Conservation (phyloP, 768 basidiomycete species). For the Solioccasus polychromus region DNA sequence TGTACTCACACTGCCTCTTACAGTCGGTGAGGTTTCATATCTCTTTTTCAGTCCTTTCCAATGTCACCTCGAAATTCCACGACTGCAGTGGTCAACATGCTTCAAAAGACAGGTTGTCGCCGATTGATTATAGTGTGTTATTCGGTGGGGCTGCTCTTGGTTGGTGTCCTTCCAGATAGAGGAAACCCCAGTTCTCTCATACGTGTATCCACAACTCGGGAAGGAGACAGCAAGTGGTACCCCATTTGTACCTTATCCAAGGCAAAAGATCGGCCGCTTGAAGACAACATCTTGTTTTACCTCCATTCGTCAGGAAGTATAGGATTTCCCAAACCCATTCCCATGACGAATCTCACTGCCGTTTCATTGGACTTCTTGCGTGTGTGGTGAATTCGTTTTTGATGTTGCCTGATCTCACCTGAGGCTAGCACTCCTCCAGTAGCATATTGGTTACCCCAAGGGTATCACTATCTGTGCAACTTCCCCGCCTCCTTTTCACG, state of each 20-base stretch:
- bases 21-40: too few species aligned
- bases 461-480: too few species aligned
- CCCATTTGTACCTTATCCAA: constrained; percentile 11
- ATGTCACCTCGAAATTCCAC: constrained; percentile 35
- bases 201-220: constrained; percentile 9
- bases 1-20: too few species aligned
- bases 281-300: constrained; percentile 30
- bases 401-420: too few species aligned
- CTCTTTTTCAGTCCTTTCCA: constrained; percentile 38
- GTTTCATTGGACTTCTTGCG: constrained; percentile 35
- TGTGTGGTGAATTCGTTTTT: too few species aligned
- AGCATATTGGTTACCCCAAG: too few species aligned
- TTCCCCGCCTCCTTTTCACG: constrained; percentile 24
- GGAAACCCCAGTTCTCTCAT: constrained; percentile 10
- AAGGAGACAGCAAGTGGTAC: neutral
- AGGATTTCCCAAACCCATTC: constrained; percentile 43
- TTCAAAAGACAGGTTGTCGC: constrained; percentile 38
- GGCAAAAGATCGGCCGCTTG: neutral
- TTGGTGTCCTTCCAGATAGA: constrained; percentile 24
- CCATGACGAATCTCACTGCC: constrained; percentile 29
- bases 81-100: constrained; percentile 32
- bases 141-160: constrained; percentile 29
- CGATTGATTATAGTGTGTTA: constrained; percentile 36
- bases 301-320: constrained; percentile 52
- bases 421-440: too few species aligned